Evolutionary conservation across 352 stramenopile species (phyloP).

Genomic region (Pythium aristosporum): DNA sequence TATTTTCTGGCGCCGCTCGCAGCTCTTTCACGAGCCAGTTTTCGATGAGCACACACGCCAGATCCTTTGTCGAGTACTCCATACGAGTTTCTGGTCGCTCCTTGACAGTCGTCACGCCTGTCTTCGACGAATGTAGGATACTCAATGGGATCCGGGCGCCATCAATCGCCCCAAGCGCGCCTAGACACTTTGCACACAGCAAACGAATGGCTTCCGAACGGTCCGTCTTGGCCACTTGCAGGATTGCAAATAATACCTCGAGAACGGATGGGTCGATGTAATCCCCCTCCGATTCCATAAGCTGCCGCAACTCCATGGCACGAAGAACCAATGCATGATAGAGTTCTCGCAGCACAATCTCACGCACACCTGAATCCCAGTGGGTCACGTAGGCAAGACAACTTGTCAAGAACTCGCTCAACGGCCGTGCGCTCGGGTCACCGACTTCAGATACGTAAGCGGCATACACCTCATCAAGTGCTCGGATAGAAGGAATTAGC

Average conservation of each 20-base stretch:
- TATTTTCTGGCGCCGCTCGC: slow-evolving; percentile 80
- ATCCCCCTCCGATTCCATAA: slow-evolving; percentile 75
- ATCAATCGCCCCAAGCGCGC: slow-evolving; percentile 80
- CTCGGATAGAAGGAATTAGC: slow-evolving; percentile 63
- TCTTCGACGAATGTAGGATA: slow-evolving; percentile 51
- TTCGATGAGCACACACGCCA: slow-evolving; percentile 83
- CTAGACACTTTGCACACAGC: slow-evolving; percentile 70
- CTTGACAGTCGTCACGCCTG: slow-evolving; percentile 6
- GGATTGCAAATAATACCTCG: slow-evolving; percentile 59
- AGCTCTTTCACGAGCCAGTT: slow-evolving; percentile 81
- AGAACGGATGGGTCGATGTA: slow-evolving; percentile 62
- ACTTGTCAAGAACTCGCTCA: slow-evolving; percentile 53
- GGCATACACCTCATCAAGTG: slow-evolving; percentile 66
- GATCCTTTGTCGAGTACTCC: slow-evolving; percentile 77
- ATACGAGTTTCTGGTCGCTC: slow-evolving; percentile 22
- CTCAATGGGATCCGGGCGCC: slow-evolving; percentile 65
- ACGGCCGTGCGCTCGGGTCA: slow-evolving; percentile 33
- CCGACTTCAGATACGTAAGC: slow-evolving; percentile 57
- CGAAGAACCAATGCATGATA: slow-evolving; percentile 64
- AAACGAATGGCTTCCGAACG: slow-evolving; percentile 65
- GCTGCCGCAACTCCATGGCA: slow-evolving; percentile 48
- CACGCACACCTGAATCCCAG: slow-evolving; percentile 74
- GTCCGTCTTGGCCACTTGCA: slow-evolving; percentile 68
- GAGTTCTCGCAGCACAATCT: slow-evolving; percentile 73
- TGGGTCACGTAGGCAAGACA: slow-evolving; percentile 70